Evolutionary conservation across 2,329 filamentous ascomycete genomes (phyloP).

Genomic region (Aspergillus hiratsukae): DNA sequence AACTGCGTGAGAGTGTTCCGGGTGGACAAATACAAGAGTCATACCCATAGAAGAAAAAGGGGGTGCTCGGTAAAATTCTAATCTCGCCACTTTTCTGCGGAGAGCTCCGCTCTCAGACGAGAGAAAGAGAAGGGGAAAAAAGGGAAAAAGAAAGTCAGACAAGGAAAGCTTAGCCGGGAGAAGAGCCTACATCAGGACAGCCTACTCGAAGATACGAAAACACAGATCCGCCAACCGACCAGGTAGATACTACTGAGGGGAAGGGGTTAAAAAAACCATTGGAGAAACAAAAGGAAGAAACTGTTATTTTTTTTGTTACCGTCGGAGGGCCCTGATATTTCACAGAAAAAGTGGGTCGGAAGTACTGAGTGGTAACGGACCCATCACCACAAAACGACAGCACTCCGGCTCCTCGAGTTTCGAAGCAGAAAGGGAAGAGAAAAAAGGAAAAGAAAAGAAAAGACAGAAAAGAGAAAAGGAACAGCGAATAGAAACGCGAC

Average conservation of each 20-base stretch:
- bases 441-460: background rate
- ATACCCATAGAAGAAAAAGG: slow-evolving; percentile 9
- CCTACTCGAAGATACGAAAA: background rate
- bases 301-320: slow-evolving; percentile 1
- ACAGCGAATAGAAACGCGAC: slow-evolving; percentile 15
- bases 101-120: slow-evolving; percentile 11
- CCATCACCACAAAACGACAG: slow-evolving; percentile 23
- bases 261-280: slow-evolving; percentile 11
- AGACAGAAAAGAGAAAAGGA: slow-evolving; percentile 1
- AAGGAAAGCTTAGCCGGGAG: slow-evolving; percentile 22
- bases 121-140: slow-evolving; percentile 3
- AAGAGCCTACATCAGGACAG: background rate
- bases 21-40: slow-evolving; percentile 1
- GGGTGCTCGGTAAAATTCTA: slow-evolving; percentile 6
- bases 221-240: slow-evolving; percentile 1
- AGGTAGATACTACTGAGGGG: slow-evolving; percentile 12
- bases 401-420: slow-evolving; percentile 12
- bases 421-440: slow-evolving; percentile 4
- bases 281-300: slow-evolving; percentile 5
- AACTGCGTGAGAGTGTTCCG: slow-evolving; percentile 5
- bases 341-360: slow-evolving; percentile 15
- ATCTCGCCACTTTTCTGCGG: slow-evolving; percentile 20
- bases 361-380: slow-evolving; percentile 10
- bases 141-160: slow-evolving; percentile 9
- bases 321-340: slow-evolving; percentile 11